Base-by-base conservation (phyloP, 441 rosid genomes). In the Eugenia klotzschiana region DNA sequence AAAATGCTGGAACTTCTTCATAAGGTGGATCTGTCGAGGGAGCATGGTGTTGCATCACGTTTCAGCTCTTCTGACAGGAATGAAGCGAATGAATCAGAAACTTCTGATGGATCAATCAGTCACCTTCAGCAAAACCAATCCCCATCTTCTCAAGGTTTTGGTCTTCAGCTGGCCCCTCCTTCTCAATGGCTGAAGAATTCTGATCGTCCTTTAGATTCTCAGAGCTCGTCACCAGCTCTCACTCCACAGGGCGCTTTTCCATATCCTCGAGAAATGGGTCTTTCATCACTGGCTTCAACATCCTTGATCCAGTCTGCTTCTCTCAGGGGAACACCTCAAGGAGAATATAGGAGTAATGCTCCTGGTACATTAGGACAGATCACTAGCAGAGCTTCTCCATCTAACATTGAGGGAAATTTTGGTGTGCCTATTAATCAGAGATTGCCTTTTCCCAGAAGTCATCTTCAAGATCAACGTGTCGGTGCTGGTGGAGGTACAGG, bases 1-100 rank as follows among this genome's bases (percentile, higher is more conserved):
- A 91, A 93, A 84, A 93, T 95, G 97, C 92, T 93, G 84, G 97
- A 95, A 91, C 94, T 93, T 83, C 91, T 94, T 87, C 90, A 94
- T 86, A 95, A 94, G 92, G 94, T 94, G 85, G 93, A 94, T 87
- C 95, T 89, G 74, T 86, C 94, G 51, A 85, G 86, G 83, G 94
- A 92, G 55, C 87, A 77, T 84, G 87, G 89, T 79, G 85, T 87
- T 82, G 89, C 86, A 84, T 82, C 88, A 82, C 90, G 85, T 74
- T 74, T 90, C 79, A 87, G 91, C 85, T 89, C 96, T 84, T 86
- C 92, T 51, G 89, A 86, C 74, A 81, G 54, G 83, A 88, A 86
- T 87, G 93, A 91, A 85, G 82, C 88, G 74, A 87, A 90, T 79
- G 93, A 91, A 84, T 86, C 92, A 51, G 91, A 87, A 81, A 87